Evolutionary conservation across 2,329 filamentous ascomycete species (phyloP).

Genomic region (Pezicula carpinea): DNA sequence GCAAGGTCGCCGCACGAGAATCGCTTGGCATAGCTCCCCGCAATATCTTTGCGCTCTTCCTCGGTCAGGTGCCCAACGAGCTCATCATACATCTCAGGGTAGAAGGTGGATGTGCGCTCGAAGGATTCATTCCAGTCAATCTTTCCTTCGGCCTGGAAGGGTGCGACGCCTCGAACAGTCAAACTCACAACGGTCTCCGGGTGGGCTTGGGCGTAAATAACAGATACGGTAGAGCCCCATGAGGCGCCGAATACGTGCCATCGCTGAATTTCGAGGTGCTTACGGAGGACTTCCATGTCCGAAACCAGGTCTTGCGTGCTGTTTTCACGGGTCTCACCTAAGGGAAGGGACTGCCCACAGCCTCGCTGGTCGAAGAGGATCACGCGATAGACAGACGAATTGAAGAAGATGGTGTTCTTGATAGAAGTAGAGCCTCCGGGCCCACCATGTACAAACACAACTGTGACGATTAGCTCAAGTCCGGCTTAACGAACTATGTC

Average conservation of each 20-base stretch:
- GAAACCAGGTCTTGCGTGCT: conserved; percentile 35
- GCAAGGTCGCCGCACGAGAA: no score
- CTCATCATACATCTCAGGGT: conserved; percentile 20
- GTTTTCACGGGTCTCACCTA: conserved; percentile 33
- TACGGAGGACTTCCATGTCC: conserved; percentile 36
- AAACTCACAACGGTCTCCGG: conserved; percentile 31
- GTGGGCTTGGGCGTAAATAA: conserved; percentile 36
- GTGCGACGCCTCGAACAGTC: conserved; percentile 32
- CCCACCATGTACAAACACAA: no score
- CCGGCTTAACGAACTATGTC: no score
- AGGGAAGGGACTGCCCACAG: conserved; percentile 34
- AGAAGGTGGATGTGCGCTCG: no score
- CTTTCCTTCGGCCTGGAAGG: no score
- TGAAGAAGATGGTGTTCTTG: no score
- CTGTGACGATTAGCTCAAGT: no score
- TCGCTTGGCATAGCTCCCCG: no score
- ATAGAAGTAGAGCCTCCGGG: no score
- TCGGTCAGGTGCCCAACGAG: no score
- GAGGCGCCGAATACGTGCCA: conserved; percentile 41
- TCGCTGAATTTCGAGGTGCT: conserved; percentile 33
- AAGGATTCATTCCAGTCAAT: no score
- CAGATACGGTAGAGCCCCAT: conserved; percentile 37
- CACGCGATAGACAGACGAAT: conserved; percentile 35
- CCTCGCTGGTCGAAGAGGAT: conserved; percentile 41
- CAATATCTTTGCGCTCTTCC: no score